A percentile compares a stretch with the other conserved stretches of the same genome.
Evolutionary conservation across 2,329 filamentous ascomycete species (phyloP).

Genomic region (Apiospora aurea): DNA sequence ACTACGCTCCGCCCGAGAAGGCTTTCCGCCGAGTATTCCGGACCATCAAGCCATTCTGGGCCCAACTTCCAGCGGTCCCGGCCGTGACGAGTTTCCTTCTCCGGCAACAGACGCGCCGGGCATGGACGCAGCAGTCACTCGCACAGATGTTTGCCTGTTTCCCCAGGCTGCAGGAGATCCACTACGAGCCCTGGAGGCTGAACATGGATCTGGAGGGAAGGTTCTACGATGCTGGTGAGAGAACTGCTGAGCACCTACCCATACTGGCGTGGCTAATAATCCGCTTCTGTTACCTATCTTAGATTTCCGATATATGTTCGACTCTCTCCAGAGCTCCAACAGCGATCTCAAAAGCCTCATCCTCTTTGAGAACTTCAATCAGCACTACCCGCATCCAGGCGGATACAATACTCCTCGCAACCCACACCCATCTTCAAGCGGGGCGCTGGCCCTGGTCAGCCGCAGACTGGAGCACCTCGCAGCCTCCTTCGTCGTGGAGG

Average conservation of each 20-base stretch:
- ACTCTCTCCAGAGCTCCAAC: constrained; percentile 29
- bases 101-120: constrained; percentile 46
- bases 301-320: constrained; percentile 29
- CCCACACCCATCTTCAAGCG: constrained; percentile 34
- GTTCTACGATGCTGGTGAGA: constrained; percentile 27
- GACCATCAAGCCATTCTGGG: constrained; percentile 45
- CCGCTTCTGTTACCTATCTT: no score
- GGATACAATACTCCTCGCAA: constrained; percentile 30
- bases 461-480: constrained; percentile 40
- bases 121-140: constrained; percentile 43
- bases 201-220: no score
- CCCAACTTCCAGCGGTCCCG: constrained; percentile 43
- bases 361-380: constrained; percentile 44
- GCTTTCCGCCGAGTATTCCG: constrained; percentile 34
- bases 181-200: constrained; percentile 48
- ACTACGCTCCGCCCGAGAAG: constrained; percentile 28
- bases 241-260: no score
- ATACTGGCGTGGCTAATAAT: no score
- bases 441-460: constrained; percentile 35
- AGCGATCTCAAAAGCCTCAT: constrained; percentile 31
- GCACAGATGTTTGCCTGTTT: constrained; percentile 44
- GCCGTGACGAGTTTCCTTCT: constrained; percentile 44
- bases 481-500: constrained; percentile 41
- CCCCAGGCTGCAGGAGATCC: constrained; percentile 46
- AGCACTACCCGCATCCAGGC: constrained; percentile 38